Base-by-base conservation (phyloP, 768 basidiomycete species). In the Podaxis sp. region DNA sequence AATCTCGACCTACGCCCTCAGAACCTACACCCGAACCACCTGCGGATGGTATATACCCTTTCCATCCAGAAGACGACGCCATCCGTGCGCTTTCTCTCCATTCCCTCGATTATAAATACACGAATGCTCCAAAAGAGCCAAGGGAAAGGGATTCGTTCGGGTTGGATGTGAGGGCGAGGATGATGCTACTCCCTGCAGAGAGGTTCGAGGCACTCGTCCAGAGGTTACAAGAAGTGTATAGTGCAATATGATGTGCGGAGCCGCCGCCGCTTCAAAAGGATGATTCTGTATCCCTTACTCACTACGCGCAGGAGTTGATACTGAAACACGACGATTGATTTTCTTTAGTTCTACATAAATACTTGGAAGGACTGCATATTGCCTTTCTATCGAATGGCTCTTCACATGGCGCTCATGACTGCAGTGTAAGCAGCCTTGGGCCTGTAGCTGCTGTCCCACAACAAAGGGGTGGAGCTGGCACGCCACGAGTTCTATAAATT, bases 31-130 rank as follows among this genome's bases (percentile, higher is more conserved):
- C 67, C 5, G 68, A 55, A 52, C 68, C 73, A 6, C 76, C 80
- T 12, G 68, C 68, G 2, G 85, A 86, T 58, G 84, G 87, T 0
- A 77, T 86, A 4, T 90, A 88, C 69, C 76, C 86, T 2, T 96
- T 92, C 76, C 95, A 97, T 70, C 88, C 90, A 0, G 96, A 97
- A 72, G 95, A 97, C 73, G 87, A 88, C 46, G 79, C 79, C 46
- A 86, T 95, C 57, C 80, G 83, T 61, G 75, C 85, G 85, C 72
- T 80, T 58, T 82, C 88, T 1, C 68, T 77, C 1, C 79, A 86
- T 61, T 73, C 80, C 1, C 68, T 87, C 55, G 84, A 87, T 33
- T 81, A 78, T 67, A 64, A 77, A 2, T 87, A 87, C 68, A 80
- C 83, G 52, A 76, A 82, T 3, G 75, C 84, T 36, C 79, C 84